Conservation (phyloP, 73 alveolate species). For the Tetrahymena borealis region DNA sequence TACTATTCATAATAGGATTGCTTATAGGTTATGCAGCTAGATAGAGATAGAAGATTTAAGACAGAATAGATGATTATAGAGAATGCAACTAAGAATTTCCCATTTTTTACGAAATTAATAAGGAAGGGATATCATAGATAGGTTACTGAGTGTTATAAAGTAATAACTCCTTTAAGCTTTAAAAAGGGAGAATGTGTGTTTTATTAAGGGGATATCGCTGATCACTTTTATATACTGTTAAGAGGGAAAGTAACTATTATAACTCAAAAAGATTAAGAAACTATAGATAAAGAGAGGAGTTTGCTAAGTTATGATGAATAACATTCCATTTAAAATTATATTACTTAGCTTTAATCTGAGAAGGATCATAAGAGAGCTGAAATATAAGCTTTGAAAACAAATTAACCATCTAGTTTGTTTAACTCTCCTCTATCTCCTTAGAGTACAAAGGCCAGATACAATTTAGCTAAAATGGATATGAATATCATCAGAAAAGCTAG, state of each 20-base stretch:
- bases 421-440: not conserved
- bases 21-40: not conserved
- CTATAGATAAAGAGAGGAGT: not conserved
- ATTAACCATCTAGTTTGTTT: not conserved
- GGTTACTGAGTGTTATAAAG: not conserved
- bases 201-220: not conserved
- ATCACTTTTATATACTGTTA: not conserved
- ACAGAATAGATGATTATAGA: not conserved
- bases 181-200: not conserved
- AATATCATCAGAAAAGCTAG: not conserved
- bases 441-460: not conserved
- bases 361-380: not conserved
- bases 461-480: not conserved
- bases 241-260: not conserved
- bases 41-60: not conserved
- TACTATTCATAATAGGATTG: not conserved
- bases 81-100: not conserved
- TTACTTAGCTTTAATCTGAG: not conserved
- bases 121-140: not conserved
- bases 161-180: not conserved
- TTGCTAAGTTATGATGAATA: not conserved
- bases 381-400: not conserved
- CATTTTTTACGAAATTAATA: not conserved
- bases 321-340: not conserved
- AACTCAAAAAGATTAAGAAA: not conserved